Evolutionary conservation across 805 yeast species (phyloP).

Genomic region (Starmerella tilneyi): DNA sequence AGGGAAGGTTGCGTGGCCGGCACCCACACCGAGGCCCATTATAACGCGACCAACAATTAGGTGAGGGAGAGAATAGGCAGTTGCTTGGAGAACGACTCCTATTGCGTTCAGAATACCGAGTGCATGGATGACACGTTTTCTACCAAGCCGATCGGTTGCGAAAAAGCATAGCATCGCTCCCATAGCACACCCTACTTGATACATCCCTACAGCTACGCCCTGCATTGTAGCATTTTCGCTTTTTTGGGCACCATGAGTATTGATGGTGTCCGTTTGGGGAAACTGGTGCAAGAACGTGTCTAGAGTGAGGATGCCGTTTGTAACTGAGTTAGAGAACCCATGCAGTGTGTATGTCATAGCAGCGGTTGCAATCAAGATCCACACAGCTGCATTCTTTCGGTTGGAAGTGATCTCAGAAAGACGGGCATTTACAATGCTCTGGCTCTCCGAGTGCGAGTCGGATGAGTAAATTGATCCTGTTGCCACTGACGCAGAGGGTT

Average conservation of each 20-base stretch:
- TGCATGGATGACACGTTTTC: constrained; percentile 39
- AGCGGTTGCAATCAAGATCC: constrained; percentile 19
- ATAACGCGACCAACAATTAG: constrained; percentile 59
- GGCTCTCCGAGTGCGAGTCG: neutral
- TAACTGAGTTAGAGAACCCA: constrained; percentile 67
- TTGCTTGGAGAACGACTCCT: constrained; percentile 50
- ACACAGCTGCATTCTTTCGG: constrained; percentile 2
- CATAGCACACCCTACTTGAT: constrained; percentile 60
- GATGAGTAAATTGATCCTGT: neutral
- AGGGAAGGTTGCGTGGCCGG: constrained; percentile 63
- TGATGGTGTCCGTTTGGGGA: constrained; percentile 24
- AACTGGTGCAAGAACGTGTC: constrained; percentile 22
- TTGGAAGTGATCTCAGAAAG: constrained; percentile 8
- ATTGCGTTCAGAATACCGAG: constrained; percentile 43
- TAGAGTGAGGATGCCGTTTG: constrained; percentile 34
- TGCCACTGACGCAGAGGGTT: no score
- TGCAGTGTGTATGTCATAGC: constrained; percentile 24
- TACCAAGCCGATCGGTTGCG: constrained; percentile 48
- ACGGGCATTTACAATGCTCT: constrained; percentile 12
- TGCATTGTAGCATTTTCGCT: constrained; percentile 23
- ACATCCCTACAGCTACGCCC: constrained; percentile 32
- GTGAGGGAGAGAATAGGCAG: constrained; percentile 50
- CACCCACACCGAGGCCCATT: constrained; percentile 61
- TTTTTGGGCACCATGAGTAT: constrained; percentile 12
- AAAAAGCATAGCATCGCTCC: constrained; percentile 53